Evolutionary conservation across 352 stramenopile species (phyloP), one percentile per base, ranked within the genome.

Genomic region (Globisporangium mamillatum): DNA sequence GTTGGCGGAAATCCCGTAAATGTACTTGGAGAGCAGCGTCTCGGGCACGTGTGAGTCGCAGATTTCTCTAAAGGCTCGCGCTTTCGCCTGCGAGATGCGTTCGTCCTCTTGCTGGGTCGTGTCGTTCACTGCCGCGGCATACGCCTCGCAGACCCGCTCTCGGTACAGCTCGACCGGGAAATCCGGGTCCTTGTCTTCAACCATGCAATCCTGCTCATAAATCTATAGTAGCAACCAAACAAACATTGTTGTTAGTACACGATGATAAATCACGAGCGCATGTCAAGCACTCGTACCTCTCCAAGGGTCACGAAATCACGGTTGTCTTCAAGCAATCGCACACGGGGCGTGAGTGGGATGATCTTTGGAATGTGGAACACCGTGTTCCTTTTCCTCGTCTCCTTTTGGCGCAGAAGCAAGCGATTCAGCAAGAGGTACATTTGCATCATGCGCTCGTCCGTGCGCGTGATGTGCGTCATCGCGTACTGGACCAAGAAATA

Each of bases 361-460:
- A 98, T 91, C 68, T 97, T 95, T 4, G 93, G 92, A 1, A 98
- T 79, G 59, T 96, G 86, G 61, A 97, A 95, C n/a, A 91, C 78
- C 4, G 94, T 82, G 70, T 97, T 93, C 50, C 90, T 86, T 36
- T 92, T 89, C 58, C 91, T 87, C 12, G 92, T 95, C 70, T 97
- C 85, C 67, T 96, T 93, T 76, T 97, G 86, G 10, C 87, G 86
- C 41, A 89, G 66, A 8, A 98, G 66, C 52, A 98, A 66, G 18
- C 89, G 82, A 68, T 97, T 97, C 41, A 97, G 72, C 68, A 98
- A 74, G 58, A 95, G 67, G 72, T 97, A 95, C 88, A 98, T 93
- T 64, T 98, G 93, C 78, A 95, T 94, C 80, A 97, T 95, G n/a
- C 93, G 86, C 74, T 98, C 92, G 75, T 98, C 92, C n/a, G 89